Conservation (phyloP, 371 early-diverging fungal genomes). For the Catenaria anguillulae region DNA sequence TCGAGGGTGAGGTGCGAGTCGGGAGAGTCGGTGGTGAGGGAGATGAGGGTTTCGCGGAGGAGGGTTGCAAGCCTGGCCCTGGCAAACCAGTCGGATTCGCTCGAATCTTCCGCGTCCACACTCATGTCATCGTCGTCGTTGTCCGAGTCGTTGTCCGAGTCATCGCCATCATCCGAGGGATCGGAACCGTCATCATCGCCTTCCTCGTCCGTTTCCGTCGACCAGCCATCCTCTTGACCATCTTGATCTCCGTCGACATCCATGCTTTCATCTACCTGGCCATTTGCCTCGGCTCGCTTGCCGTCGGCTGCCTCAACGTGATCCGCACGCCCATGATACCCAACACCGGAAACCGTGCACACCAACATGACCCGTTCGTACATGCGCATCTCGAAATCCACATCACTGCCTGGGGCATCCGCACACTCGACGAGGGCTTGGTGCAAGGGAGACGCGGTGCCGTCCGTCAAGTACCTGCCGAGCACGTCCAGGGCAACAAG, state of each 20-base stretch:
- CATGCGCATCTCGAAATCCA: conserved; percentile 37
- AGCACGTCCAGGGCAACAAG: conserved; percentile 43
- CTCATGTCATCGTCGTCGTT: background rate
- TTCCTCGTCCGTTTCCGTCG: conserved; percentile 9
- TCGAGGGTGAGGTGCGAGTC: conserved; percentile 11
- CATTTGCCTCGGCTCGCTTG: background rate
- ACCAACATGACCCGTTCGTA: conserved; percentile 30
- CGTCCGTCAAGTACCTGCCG: conserved; percentile 39
- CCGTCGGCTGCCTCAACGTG: conserved; percentile 9
- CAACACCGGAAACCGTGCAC: conserved; percentile 42
- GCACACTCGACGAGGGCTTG: conserved; percentile 43
- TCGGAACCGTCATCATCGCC: conserved; percentile 7
- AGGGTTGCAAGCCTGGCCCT: conserved; percentile 19
- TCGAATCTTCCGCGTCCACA: background rate
- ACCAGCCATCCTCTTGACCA: conserved; percentile 6
- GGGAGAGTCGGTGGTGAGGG: no score
- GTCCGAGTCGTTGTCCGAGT: background rate
- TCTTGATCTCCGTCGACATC: conserved; percentile 13
- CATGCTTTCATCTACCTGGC: conserved; percentile 8
- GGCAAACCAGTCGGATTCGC: conserved; percentile 18
- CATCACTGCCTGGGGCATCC: conserved; percentile 36
- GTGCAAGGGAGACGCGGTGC: conserved; percentile 34
- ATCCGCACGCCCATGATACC: background rate
- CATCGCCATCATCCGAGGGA: conserved; percentile 11
- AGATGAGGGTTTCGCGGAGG: conserved; percentile 23